Percentiles rank a stretch among this genome's conserved stretches.
phyloP scores from a whole-genome alignment of 768 basidiomycete genomes.

The Phaeotremella skinneri region DNA sequence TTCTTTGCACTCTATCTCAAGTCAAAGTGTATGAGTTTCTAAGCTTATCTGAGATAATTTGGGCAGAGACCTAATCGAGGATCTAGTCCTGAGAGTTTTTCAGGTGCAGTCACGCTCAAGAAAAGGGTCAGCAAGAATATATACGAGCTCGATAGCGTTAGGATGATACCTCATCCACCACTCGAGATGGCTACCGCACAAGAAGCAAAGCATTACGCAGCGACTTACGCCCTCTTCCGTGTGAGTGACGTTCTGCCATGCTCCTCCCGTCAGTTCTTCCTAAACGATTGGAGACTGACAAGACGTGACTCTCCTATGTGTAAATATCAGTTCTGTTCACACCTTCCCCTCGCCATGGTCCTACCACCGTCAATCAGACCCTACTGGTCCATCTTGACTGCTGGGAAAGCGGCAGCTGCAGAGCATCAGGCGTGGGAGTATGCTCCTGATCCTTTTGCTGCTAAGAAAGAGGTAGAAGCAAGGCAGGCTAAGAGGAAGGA shows the following conservation, averaged over 20 bases:
- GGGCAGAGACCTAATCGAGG: constrained; percentile 28
- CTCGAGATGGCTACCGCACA: constrained; percentile 65
- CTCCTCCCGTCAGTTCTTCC: background rate
- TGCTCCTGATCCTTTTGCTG: constrained; percentile 78
- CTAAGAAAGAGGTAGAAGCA: constrained; percentile 64
- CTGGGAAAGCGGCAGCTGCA: constrained; percentile 66
- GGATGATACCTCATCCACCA: constrained; percentile 71
- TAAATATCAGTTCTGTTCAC: constrained; percentile 38
- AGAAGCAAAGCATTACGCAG: constrained; percentile 89
- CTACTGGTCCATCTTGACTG: constrained; percentile 76
- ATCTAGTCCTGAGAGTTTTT: constrained; percentile 47
- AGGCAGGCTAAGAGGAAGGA: constrained; percentile 63
- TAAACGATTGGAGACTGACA: constrained; percentile 1
- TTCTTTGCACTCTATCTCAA: too few species aligned
- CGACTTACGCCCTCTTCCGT: constrained; percentile 80
- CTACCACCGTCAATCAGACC: constrained; percentile 81
- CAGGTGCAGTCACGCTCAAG: constrained; percentile 68
- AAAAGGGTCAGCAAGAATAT: constrained; percentile 66
- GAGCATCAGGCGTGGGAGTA: constrained; percentile 83
- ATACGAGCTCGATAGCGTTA: constrained; percentile 65
- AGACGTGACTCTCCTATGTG: background rate
- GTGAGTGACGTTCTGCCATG: constrained; percentile 54
- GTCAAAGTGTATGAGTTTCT: background rate
- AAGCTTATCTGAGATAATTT: background rate
- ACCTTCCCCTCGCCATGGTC: constrained; percentile 54